Evolutionary conservation across 345 rosid genomes (phyloP), one percentile per base, ranked within the genome.

Genomic region (Salix koriyanagi): DNA sequence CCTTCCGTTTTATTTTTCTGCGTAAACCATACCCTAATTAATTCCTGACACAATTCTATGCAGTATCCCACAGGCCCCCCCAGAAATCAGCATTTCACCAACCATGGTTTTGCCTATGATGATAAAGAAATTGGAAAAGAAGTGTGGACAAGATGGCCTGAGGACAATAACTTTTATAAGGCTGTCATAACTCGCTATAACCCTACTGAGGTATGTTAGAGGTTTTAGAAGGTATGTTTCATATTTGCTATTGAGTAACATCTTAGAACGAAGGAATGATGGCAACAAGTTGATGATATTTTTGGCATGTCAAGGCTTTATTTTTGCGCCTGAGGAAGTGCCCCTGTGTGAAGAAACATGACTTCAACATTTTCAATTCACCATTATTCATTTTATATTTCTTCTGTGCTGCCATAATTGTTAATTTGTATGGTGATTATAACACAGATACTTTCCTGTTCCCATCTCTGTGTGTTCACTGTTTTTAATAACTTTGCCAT

Each of bases 141-240:
- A 86, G 94, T 93, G n/a, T 90, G 96, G 99, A 96, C 99, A 62
- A 92, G 88, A 81, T 96, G 99, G 98, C 99, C 99, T 69, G 98
- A 88, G 61, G 99, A 96, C 79, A 92, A 93, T 81, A 85, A 69
- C 83, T 96, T 93, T 81, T 96, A 96, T 67, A 91, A 92, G 87
- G 99, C 99, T 80, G 89, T 90, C 75, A 89, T 96, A 72, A 91
- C 97, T n/a, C 89, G 90, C 69, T 90, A 91, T 80, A 92, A 93
- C 72, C 87, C 92, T 72, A 75, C 69, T 1, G 94, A 93, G 88
- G 99, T 91, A 87, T 75, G 75, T 68, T 32, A 56, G 30, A 76
- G 39, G 81, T 52, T 64, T 36, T 9, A 36, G 26, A 66, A 46
- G 26, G 50, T 15, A 28, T 39, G 13, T 23, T 10, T 30, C 26